Evolutionary conservation across 495 filamentous ascomycete species (phyloP).

Genomic region (Aspergillus olivimuriae): DNA sequence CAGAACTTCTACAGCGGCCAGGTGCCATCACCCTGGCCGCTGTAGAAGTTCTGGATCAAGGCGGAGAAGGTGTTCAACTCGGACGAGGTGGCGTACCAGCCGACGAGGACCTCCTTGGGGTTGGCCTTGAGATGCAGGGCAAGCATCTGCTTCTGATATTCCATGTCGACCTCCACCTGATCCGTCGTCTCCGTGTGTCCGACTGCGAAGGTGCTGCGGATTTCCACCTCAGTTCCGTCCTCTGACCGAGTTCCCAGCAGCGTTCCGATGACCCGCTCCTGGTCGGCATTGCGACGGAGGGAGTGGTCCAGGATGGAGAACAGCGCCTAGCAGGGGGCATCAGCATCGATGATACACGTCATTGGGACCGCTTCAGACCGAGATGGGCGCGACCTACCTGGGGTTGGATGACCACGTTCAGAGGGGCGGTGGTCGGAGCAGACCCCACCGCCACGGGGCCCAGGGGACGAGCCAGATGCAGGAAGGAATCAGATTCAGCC

Average conservation of each 20-base stretch:
- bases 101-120: conserved; percentile 87
- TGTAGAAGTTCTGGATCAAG: conserved; percentile 99
- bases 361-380: background rate
- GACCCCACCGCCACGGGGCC: conserved; percentile 71
- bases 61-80: conserved; percentile 97
- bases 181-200: conserved; percentile 97
- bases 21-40: conserved; percentile 89
- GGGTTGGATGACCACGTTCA: conserved; percentile 90
- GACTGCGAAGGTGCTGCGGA: conserved; percentile 92
- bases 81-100: conserved; percentile 95
- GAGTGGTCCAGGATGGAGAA: conserved; percentile 98
- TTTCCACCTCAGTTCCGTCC: conserved; percentile 93
- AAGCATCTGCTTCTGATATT: conserved; percentile 99
- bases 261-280: conserved; percentile 93
- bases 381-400: conserved; percentile 55
- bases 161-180: conserved; percentile 98
- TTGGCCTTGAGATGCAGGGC: conserved; percentile 87
- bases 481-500: conserved; percentile 78
- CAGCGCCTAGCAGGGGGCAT: conserved; percentile 56
- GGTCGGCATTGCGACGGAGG: conserved; percentile 77
- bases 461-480: conserved; percentile 89
- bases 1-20: no score
- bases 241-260: conserved; percentile 87
- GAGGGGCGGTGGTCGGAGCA: conserved; percentile 76
- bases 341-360: no score